Percentiles rank a stretch among this genome's conserved stretches.
Conservation (phyloP, 495 filamentous ascomycete genomes). For the Penicillium pulvis region DNA sequence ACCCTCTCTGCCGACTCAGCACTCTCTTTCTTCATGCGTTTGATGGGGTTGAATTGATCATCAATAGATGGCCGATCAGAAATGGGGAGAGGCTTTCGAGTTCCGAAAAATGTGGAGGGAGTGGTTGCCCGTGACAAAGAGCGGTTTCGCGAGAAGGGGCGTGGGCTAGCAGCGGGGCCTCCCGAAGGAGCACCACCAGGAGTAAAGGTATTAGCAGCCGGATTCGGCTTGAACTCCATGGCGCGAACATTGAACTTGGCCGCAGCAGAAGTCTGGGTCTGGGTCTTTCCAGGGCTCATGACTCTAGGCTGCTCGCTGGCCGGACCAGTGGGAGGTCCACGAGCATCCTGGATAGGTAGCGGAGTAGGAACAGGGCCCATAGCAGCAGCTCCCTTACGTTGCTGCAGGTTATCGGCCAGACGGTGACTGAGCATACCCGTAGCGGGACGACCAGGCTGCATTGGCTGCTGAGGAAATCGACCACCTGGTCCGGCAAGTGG, state of each 20-base stretch:
- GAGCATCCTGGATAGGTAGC: constrained; percentile 56
- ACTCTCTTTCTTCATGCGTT: constrained; percentile 65
- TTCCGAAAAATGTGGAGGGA: constrained; percentile 55
- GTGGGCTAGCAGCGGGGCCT: constrained; percentile 58
- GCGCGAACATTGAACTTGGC: constrained; percentile 80
- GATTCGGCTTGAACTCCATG: constrained; percentile 81
- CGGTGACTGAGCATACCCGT: constrained; percentile 55
- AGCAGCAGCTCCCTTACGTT: constrained; percentile 49
- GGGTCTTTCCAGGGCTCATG: constrained; percentile 49
- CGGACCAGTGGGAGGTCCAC: constrained; percentile 51
- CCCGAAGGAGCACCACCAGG: constrained; percentile 52
- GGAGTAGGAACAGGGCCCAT: constrained; percentile 51
- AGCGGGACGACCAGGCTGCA: constrained; percentile 45
- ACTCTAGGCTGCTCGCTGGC: constrained; percentile 44
- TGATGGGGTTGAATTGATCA: constrained; percentile 71
- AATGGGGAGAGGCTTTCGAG: constrained; percentile 60
- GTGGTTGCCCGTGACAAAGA: constrained; percentile 55
- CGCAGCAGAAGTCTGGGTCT: constrained; percentile 52
- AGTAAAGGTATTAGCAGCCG: constrained; percentile 75
- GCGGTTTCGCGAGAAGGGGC: constrained; percentile 51
- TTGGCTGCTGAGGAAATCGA: constrained; percentile 42
- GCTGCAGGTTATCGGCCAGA: constrained; percentile 56
- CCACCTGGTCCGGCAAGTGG: constrained; percentile 41
- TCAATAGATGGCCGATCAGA: constrained; percentile 62
- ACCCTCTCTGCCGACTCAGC: constrained; percentile 50